phyloP scores from a whole-genome alignment of 163 green algal genomes.

The Prototheca cutis region DNA sequence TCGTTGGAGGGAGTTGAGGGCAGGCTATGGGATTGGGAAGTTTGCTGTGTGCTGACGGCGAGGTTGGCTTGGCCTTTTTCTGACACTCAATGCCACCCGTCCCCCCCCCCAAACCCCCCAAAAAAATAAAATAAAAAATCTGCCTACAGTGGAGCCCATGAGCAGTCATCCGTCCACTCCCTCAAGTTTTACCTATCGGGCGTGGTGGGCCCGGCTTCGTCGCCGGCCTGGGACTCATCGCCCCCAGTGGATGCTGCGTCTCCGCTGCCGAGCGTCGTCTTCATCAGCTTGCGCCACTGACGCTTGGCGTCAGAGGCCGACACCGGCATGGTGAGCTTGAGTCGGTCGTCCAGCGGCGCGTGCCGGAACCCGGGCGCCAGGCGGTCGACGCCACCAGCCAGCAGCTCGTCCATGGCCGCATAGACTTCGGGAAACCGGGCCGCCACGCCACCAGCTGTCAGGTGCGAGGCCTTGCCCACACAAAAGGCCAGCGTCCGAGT shows the following conservation, averaged over 20 bases:
- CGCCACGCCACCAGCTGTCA: slow-evolving; percentile 36
- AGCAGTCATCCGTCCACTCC: no score
- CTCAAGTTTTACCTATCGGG: no score
- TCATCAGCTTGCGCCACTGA: slow-evolving; percentile 9
- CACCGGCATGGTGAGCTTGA: slow-evolving; percentile 13
- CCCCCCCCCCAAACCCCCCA: no score
- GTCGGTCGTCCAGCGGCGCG: slow-evolving; percentile 17
- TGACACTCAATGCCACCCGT: no score
- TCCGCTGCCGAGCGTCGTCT: neutral
- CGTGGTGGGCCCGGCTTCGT: neutral
- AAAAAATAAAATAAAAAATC: no score
- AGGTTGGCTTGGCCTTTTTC: no score
- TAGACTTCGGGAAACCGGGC: slow-evolving; percentile 36
- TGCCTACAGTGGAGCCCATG: no score
- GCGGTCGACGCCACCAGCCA: slow-evolving; percentile 13
- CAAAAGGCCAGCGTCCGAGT: slow-evolving; percentile 22
- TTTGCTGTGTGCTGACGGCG: no score
- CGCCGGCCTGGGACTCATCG: neutral
- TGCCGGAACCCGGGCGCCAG: slow-evolving; percentile 30
- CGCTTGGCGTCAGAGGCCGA: slow-evolving; percentile 13
- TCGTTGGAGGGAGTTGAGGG: neutral
- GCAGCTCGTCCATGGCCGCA: slow-evolving; percentile 15
- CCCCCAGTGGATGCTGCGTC: neutral
- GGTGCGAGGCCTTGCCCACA: slow-evolving; percentile 22
- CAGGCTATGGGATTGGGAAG: neutral